These are phyloP conservation scores for Cyberlindnera samutprakarnensis DNA, from an alignment of 805 yeast species.

Conservation along the genomic window DNA sequence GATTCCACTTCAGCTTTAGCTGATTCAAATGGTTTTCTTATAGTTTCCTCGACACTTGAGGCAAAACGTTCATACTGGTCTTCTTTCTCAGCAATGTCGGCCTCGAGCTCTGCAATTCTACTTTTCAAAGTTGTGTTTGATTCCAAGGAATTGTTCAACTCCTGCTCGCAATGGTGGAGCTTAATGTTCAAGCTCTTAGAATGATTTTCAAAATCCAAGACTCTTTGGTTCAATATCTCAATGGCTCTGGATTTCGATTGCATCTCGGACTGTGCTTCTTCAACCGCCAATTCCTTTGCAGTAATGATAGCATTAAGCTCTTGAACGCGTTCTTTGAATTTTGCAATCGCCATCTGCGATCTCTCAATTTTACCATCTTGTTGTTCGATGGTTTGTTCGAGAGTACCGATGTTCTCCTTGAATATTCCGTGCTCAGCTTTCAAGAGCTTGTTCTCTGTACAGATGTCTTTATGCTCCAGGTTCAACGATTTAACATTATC, in stretches of 20 bases:
- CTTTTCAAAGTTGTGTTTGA: no score
- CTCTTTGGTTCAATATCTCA: constrained; percentile 7
- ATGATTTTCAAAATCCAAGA: constrained; percentile 12
- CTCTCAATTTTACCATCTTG: constrained; percentile 12
- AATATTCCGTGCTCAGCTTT: constrained; percentile 15
- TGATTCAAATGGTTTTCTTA: no score
- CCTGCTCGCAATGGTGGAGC: no score
- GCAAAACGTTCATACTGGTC: no score
- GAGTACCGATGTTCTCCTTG: constrained; percentile 11
- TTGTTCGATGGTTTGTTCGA: constrained; percentile 7
- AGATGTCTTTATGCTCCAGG: constrained; percentile 14
- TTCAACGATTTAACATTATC: constrained; percentile 13
- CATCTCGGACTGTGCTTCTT: constrained; percentile 8
- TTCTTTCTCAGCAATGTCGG: no score
- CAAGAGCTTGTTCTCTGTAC: constrained; percentile 14
- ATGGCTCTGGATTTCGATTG: constrained; percentile 14
- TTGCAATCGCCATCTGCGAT: constrained; percentile 11
- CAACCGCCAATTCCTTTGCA: constrained; percentile 6
- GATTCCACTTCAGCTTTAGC: constrained; percentile 1
- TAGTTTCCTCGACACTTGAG: no score
- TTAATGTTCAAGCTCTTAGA: constrained; percentile 8
- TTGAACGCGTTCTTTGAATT: constrained; percentile 16
- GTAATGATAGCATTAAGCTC: constrained; percentile 7
- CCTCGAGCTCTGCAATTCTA: neutral
- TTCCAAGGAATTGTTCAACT: no score